Evolutionary conservation across 225 moss, liverwort and hornwort species (phyloP).

Genomic region (Anthoceros angustus): DNA sequence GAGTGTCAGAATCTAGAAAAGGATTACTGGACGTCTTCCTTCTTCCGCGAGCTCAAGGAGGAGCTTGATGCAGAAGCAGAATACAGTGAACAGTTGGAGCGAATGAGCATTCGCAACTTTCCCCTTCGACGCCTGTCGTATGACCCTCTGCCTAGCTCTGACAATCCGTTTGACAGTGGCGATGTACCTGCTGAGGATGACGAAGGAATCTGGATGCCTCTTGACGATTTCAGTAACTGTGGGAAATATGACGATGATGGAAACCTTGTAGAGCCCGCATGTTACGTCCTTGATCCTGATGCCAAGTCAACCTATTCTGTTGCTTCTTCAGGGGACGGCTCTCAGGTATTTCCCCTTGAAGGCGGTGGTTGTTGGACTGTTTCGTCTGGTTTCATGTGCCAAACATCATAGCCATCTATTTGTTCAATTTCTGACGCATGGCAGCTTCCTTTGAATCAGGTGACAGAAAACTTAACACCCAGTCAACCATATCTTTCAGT

Average conservation of each 20-base stretch:
- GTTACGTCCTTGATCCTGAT: not conserved
- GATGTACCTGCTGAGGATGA: not conserved
- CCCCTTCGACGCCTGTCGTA: constrained; percentile 6
- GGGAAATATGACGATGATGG: not conserved
- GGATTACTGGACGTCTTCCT: constrained; percentile 21
- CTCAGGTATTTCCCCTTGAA: not conserved
- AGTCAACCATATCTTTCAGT: no score
- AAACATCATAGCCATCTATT: not conserved
- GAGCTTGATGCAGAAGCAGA: constrained; percentile 18
- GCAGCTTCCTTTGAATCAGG: no score
- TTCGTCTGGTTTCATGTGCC: not conserved
- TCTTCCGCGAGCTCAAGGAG: constrained; percentile 13
- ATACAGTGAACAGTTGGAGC: constrained; percentile 25
- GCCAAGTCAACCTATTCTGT: not conserved
- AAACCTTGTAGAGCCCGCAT: not conserved
- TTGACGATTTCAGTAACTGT: not conserved
- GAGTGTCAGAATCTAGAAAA: constrained; percentile 22
- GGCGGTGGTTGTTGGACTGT: not conserved
- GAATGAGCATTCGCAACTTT: constrained; percentile 17
- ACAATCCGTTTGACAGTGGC: constrained; percentile 9
- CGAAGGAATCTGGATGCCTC: constrained; percentile 2
- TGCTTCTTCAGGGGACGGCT: not conserved
- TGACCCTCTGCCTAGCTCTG: constrained; percentile 3
- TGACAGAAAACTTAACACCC: no score
- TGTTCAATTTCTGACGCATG: no score